phyloP scores from a whole-genome alignment of 1,284 basidiomycete genomes.

The Trichosporon faecale region DNA sequence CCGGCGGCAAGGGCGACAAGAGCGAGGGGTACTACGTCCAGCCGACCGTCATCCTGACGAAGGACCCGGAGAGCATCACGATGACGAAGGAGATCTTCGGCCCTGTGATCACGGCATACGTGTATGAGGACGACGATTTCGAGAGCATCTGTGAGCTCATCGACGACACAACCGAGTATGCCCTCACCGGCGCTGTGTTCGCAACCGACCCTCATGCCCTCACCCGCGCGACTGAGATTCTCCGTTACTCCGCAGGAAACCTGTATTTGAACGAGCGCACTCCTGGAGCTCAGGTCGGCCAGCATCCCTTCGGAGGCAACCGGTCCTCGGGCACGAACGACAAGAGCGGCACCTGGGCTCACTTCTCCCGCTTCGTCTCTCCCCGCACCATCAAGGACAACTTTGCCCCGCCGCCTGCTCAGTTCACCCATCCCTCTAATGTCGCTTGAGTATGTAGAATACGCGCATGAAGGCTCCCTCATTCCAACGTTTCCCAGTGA shows the following conservation, averaged over 20 bases:
- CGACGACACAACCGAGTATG: conserved; percentile 83
- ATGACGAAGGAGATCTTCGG: conserved; percentile 97
- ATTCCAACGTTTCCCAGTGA: too few relatives aligned
- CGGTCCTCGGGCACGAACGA: conserved; percentile 95
- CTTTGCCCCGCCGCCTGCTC: conserved; percentile 68
- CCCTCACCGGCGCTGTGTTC: conserved; percentile 89
- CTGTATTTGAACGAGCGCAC: conserved; percentile 87
- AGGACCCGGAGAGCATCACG: conserved; percentile 84
- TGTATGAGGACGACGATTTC: conserved; percentile 79
- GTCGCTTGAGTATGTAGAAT: conserved; percentile 55
- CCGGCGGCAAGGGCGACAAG: conserved; percentile 78
- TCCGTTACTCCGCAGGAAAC: conserved; percentile 71
- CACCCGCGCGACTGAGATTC: conserved; percentile 67
- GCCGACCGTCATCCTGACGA: conserved; percentile 91
- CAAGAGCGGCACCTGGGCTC: conserved; percentile 87
- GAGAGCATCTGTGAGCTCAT: conserved; percentile 82
- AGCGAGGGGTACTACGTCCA: conserved; percentile 91
- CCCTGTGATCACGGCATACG: conserved; percentile 87
- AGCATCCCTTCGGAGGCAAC: conserved; percentile 86
- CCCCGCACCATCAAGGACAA: conserved; percentile 95
- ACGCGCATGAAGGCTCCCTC: neutral
- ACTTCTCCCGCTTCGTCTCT: conserved; percentile 85
- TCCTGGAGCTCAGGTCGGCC: conserved; percentile 91
- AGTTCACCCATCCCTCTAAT: conserved; percentile 82
- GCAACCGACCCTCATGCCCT: conserved; percentile 73